phyloP scores from a whole-genome alignment of 75 land plant genomes.

The Larix kaempferi region DNA sequence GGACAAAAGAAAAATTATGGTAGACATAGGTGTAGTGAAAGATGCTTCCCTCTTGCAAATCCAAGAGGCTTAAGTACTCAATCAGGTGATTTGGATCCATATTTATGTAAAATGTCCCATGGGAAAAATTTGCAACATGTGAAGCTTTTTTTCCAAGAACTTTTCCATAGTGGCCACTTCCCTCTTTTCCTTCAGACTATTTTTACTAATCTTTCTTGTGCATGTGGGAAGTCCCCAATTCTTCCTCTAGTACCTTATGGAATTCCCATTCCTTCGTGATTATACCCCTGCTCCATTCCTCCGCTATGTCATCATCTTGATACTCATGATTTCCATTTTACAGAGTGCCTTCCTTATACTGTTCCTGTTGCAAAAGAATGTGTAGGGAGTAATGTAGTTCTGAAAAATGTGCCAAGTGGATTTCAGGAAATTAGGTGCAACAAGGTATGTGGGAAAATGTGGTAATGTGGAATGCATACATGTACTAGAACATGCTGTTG shows the following conservation, averaged over 20 bases:
- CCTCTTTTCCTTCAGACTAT: conserved; percentile 90
- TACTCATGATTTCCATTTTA: conserved; percentile 85
- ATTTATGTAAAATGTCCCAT: conserved; percentile 71
- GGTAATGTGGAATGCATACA: conserved; percentile 95
- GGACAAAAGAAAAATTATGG: conserved; percentile 93
- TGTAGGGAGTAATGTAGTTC: conserved; percentile 80
- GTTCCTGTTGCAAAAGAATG: conserved; percentile 84
- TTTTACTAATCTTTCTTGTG: conserved; percentile 87
- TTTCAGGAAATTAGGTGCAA: conserved; percentile 93
- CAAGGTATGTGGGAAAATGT: conserved; percentile 80
- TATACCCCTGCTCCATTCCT: conserved; percentile 67
- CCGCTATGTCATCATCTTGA: conserved; percentile 89
- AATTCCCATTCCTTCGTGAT: conserved; percentile 81
- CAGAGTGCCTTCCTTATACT: conserved; percentile 96
- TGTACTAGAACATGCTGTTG: conserved; percentile 84
- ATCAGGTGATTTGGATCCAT: conserved; percentile 57
- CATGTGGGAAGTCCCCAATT: conserved; percentile 90
- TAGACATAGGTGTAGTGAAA: conserved; percentile 85
- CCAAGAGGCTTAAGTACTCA: conserved; percentile 1
- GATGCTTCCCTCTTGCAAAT: conserved; percentile 66
- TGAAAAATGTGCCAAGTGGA: conserved; percentile 92
- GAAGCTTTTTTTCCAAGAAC: conserved; percentile 72
- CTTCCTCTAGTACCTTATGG: conserved; percentile 99
- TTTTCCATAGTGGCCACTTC: conserved; percentile 92
- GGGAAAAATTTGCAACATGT: conserved; percentile 90